Evolutionary conservation across 768 basidiomycete genomes (phyloP), one percentile per base, ranked within the genome.

Genomic region (Cantharellus cinnabarinus): DNA sequence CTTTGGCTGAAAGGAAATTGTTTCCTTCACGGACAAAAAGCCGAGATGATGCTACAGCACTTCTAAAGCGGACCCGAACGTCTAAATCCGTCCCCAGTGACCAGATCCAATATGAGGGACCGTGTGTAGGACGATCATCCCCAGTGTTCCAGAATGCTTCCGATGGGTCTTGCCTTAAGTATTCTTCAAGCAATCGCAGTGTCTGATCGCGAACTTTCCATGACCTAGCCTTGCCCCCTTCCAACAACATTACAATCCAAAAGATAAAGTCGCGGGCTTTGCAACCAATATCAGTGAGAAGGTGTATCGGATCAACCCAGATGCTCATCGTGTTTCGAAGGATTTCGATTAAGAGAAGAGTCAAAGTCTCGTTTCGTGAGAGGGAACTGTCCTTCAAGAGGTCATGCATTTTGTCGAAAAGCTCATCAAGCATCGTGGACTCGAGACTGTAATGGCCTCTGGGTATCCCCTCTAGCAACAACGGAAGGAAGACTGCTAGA

Each of bases 1-100:
- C 20, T 29, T 29, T 29, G 20, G 20, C 20, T 29, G 20, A 29
- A 29, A 29, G 20, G 20, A 29, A 29, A 29, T 29, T 29, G 20
- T 29, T 29, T 29, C 20, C 20, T 10, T 7, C 35, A 37, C 35
- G 14, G 29, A 48, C 14, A 64, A 87, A 81, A 35, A 86, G 67
- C 4, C 73, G 73, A 39, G 81, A 76, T 57, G 74, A 80, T n/a
- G 77, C 68, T 10, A 74, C 71, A 0, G 83, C 83, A 1, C 77
- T 77, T 39, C 86, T 81, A 66, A 90, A 85, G 14, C 94, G 80
- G 52, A 95, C 84, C 40, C 90, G 79, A 20, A 85, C 79, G 66
- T 98, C 93, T 44, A 72, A 69, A 68, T 98, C 86, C n/a, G 69
- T 65, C 29, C 75, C 75, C 64, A 87, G 64, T 37, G 67, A 66